phyloP scores from a whole-genome alignment of 2,329 filamentous ascomycete species.

The Colletotrichum melonis region DNA sequence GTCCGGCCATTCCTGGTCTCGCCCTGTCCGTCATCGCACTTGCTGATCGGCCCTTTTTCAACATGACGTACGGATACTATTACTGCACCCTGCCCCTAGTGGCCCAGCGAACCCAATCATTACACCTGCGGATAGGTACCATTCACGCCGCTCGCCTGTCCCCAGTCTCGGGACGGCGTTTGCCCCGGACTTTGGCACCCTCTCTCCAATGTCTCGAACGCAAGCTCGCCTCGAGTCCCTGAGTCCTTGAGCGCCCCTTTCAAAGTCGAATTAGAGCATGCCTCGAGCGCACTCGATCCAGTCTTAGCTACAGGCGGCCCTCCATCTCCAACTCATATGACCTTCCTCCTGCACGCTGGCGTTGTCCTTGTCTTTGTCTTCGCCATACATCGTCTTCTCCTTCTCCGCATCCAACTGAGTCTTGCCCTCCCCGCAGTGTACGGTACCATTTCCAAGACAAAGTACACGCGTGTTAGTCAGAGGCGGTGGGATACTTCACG shows the following conservation, averaged over 20 bases:
- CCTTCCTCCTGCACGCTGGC: neutral
- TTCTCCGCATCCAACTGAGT: neutral
- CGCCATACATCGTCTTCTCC: neutral
- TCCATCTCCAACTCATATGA: conserved; percentile 18
- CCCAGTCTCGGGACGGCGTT: conserved; percentile 1
- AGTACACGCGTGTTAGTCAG: conserved; percentile 1
- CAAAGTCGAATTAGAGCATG: neutral
- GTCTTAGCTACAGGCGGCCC: conserved; percentile 11
- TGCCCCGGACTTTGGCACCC: neutral
- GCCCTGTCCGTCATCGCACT: conserved; percentile 16
- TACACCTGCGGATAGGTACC: neutral
- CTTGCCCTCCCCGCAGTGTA: neutral
- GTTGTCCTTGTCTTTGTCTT: neutral
- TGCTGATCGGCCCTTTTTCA: conserved; percentile 27
- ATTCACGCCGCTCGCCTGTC: neutral
- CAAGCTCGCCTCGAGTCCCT: neutral
- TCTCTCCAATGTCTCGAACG: neutral
- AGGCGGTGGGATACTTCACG: neutral
- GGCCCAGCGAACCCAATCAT: neutral
- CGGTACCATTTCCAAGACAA: neutral
- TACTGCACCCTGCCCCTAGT: conserved; percentile 1
- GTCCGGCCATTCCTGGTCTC: neutral
- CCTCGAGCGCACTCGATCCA: conserved; percentile 4
- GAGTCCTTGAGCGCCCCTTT: neutral
- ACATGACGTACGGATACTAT: conserved; percentile 18